Percentiles rank a stretch among this genome's conserved stretches.
Conservation (phyloP, 2,329 filamentous ascomycete genomes). For the Bertia moriformis region DNA sequence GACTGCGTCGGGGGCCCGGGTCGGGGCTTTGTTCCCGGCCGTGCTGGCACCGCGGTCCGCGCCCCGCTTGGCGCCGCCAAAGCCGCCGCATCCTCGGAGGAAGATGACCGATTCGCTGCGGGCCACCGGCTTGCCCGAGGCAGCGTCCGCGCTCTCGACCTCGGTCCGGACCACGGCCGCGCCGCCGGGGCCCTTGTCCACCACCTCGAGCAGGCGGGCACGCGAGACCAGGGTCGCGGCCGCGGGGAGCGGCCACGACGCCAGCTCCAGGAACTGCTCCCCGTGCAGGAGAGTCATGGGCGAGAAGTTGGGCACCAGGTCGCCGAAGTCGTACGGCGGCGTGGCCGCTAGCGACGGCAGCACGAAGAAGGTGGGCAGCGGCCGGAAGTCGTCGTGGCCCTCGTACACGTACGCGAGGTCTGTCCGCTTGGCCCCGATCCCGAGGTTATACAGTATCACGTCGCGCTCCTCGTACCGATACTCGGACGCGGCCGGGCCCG, state of each 20-base stretch:
- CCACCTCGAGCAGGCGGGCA: conserved; percentile 75
- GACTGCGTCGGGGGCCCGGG: conserved; percentile 63
- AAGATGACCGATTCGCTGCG: conserved; percentile 95
- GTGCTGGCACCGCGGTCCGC: conserved; percentile 67
- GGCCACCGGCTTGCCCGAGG: conserved; percentile 78
- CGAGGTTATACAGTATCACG: conserved; percentile 87
- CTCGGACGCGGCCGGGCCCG: conserved; percentile 57
- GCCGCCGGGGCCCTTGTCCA: conserved; percentile 68
- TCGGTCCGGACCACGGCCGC: conserved; percentile 72
- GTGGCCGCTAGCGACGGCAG: conserved; percentile 83
- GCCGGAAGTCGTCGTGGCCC: conserved; percentile 81
- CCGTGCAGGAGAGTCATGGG: conserved; percentile 98
- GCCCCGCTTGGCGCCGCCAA: conserved; percentile 69
- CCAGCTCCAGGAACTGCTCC: conserved; percentile 93
- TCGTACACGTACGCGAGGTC: conserved; percentile 81
- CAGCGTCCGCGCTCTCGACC: conserved; percentile 70
- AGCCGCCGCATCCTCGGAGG: conserved; percentile 79
- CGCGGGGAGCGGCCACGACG: conserved; percentile 82
- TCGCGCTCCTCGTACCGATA: conserved; percentile 79
- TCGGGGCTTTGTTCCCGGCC: conserved; percentile 63
- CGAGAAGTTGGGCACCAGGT: conserved; percentile 87
- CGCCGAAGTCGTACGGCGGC: conserved; percentile 63
- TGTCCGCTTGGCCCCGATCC: conserved; percentile 77
- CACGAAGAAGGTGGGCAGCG: conserved; percentile 87
- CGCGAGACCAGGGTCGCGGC: conserved; percentile 61